These are phyloP conservation scores for Phytophthora ohioensis DNA, from an alignment of 352 stramenopile species.

Conservation along the genomic window DNA sequence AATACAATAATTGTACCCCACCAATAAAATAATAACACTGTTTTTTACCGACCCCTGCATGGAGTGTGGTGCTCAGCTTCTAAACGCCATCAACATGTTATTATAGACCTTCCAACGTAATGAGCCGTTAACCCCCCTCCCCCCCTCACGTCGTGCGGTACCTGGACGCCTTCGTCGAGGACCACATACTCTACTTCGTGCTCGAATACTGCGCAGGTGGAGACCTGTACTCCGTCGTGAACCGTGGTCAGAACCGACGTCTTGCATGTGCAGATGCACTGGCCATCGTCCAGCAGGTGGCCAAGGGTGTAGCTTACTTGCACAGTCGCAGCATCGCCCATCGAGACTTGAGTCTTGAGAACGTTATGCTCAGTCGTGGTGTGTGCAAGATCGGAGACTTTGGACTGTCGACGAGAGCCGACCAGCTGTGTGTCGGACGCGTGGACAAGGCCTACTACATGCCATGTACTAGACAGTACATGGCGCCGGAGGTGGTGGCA, in stretches of 20 bases:
- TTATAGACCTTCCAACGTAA: constrained; percentile 39
- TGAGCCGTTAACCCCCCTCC: constrained; percentile 27
- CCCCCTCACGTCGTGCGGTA: constrained; percentile 53
- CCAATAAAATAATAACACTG: no score
- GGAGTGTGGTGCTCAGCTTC: constrained; percentile 55
- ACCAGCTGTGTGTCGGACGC: constrained; percentile 17
- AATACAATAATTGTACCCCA: no score
- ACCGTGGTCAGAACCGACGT: constrained; percentile 20
- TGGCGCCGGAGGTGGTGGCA: constrained; percentile 52
- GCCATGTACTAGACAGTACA: constrained; percentile 17
- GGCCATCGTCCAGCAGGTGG: constrained; percentile 38
- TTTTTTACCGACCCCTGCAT: no score
- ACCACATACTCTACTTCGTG: constrained; percentile 58
- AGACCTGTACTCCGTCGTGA: constrained; percentile 44
- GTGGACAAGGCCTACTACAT: constrained; percentile 53
- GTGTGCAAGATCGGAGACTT: constrained; percentile 63
- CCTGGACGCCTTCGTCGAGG: constrained; percentile 54
- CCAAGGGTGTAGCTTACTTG: constrained; percentile 28
- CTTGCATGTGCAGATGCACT: constrained; percentile 26
- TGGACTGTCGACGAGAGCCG: constrained; percentile 37
- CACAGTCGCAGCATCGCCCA: constrained; percentile 41
- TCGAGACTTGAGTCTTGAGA: constrained; percentile 56
- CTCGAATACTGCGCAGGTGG: constrained; percentile 48
- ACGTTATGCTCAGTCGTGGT: constrained; percentile 40
- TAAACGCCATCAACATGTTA: constrained; percentile 44